These are phyloP conservation scores for Uronychia setigera DNA, from an alignment of 73 alveolate species.

Conservation along the genomic window DNA sequence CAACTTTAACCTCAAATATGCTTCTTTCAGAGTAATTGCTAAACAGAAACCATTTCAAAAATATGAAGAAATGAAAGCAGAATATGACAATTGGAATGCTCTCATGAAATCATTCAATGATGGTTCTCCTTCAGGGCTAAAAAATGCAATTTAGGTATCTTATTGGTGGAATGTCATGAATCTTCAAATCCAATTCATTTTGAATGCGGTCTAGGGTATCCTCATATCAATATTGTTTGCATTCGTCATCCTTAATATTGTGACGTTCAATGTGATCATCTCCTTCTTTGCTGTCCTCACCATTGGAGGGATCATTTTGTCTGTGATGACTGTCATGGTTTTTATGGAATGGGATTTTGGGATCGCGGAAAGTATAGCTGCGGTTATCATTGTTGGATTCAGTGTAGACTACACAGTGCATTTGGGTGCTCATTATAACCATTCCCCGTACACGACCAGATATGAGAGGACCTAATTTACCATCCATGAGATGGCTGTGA, in stretches of 20 bases:
- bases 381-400: slow-evolving; percentile 32
- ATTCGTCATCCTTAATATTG: not conserved
- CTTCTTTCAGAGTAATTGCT: no score
- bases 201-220: slow-evolving; percentile 29
- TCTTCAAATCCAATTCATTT: slow-evolving; percentile 11
- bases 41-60: no score
- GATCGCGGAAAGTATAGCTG: slow-evolving; percentile 22
- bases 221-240: slow-evolving; percentile 11
- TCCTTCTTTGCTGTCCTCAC: slow-evolving; percentile 10
- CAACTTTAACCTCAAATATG: no score
- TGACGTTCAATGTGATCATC: slow-evolving; percentile 9
- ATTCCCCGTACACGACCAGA: not conserved
- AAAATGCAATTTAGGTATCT: not conserved
- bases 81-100: no score
- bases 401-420: slow-evolving; percentile 44
- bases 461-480: not conserved
- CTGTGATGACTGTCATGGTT: slow-evolving; percentile 19
- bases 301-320: slow-evolving; percentile 1
- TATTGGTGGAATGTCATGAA: slow-evolving; percentile 20
- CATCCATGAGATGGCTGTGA: slow-evolving; percentile 14
- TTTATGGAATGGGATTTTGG: slow-evolving; percentile 33
- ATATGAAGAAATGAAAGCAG: no score
- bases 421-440: slow-evolving; percentile 2
- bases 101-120: not conserved
- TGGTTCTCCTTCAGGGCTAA: not conserved